phyloP scores from a whole-genome alignment of 2,329 filamentous ascomycete genomes.

The Talaromyces funiculosus region DNA sequence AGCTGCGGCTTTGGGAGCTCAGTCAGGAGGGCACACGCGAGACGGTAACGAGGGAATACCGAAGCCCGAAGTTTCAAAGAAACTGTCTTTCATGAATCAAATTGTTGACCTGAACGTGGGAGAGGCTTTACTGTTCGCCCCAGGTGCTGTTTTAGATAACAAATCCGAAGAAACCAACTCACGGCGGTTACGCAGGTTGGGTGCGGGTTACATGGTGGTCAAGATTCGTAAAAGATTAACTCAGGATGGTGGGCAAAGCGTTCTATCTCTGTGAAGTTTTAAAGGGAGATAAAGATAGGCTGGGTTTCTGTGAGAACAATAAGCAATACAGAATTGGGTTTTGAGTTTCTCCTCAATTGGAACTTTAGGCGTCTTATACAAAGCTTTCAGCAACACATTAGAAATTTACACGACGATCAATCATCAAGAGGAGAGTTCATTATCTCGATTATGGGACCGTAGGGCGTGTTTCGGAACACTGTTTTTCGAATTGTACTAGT shows the following conservation, averaged over 20 bases:
- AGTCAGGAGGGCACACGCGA: background rate
- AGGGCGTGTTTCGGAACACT: background rate
- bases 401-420: too few relatives aligned
- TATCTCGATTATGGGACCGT: background rate
- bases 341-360: background rate
- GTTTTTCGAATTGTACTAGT: background rate
- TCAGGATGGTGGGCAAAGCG: conserved; percentile 40
- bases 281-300: background rate
- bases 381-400: too few relatives aligned
- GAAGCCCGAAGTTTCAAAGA: background rate
- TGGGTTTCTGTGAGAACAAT: background rate
- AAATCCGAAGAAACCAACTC: background rate
- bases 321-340: background rate
- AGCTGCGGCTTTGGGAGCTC: background rate
- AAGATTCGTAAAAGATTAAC: conserved; percentile 39
- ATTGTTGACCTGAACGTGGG: background rate
- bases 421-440: too few relatives aligned
- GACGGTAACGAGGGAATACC: conserved; percentile 10
- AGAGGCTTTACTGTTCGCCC: background rate
- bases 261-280: conserved; percentile 20
- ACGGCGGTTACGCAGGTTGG: conserved; percentile 21
- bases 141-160: background rate
- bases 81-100: background rate
- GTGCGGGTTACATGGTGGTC: conserved; percentile 32
- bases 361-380: background rate